Conservation (phyloP, 2,329 filamentous ascomycete species). For the Calonectria hongkongensis region DNA sequence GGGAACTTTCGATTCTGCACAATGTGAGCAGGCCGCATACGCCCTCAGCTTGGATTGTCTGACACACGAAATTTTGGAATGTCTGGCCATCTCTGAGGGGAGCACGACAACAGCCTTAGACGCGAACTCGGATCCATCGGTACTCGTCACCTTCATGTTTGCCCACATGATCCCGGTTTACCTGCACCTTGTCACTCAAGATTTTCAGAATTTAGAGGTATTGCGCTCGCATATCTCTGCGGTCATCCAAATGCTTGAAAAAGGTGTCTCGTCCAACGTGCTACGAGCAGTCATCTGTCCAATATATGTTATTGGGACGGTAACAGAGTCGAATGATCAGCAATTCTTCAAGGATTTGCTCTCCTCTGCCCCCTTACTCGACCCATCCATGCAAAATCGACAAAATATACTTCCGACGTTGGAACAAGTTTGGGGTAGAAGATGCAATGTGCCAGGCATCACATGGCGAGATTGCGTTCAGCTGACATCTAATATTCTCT, state of each 20-base stretch:
- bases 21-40: background rate
- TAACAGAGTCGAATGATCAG: constrained; percentile 5
- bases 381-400: constrained; percentile 28
- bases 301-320: constrained; percentile 13
- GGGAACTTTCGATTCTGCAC: background rate
- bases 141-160: constrained; percentile 26
- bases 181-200: constrained; percentile 22
- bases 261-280: background rate
- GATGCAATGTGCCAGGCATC: background rate
- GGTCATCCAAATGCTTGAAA: background rate
- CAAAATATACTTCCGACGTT: background rate
- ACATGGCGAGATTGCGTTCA: constrained; percentile 13
- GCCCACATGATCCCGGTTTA: constrained; percentile 8
- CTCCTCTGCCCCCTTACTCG: constrained; percentile 1
- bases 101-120: background rate
- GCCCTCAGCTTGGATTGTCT: background rate
- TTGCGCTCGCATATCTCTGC: background rate
- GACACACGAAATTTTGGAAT: background rate
- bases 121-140: background rate
- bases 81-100: background rate
- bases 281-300: constrained; percentile 21
- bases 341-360: constrained; percentile 6
- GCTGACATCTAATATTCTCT: background rate
- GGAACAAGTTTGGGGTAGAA: constrained; percentile 24
- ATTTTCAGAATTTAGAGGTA: background rate